These are phyloP conservation scores for Caloboletus firmus DNA, from an alignment of 1,284 basidiomycete genomes.

Conservation along the genomic window DNA sequence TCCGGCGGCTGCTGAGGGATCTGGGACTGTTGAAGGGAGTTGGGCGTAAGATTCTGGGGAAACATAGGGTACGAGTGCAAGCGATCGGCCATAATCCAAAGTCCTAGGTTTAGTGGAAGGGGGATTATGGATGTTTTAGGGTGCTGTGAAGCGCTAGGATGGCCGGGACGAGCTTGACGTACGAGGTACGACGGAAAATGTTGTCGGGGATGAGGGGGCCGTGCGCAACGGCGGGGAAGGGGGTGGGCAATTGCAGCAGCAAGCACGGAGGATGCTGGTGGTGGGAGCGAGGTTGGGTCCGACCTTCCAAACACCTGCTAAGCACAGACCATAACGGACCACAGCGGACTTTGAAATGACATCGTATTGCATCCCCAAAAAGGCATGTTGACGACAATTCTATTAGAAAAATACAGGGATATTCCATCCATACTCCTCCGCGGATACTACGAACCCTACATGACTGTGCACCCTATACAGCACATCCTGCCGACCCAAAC, in stretches of 20 bases:
- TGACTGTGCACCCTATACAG: neutral
- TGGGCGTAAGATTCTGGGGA: slow-evolving; percentile 45
- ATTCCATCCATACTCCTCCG: slow-evolving; percentile 10
- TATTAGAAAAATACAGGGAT: slow-evolving; percentile 23
- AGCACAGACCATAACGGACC: slow-evolving; percentile 40
- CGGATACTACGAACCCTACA: slow-evolving; percentile 4
- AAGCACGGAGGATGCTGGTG: slow-evolving; percentile 40
- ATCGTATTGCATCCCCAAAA: slow-evolving; percentile 21
- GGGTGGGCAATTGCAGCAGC: slow-evolving; percentile 19
- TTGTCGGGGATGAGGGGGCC: slow-evolving; percentile 15
- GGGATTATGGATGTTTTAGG: slow-evolving; percentile 28
- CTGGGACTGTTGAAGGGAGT: slow-evolving; percentile 48
- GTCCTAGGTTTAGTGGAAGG: slow-evolving; percentile 29
- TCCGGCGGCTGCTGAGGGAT: slow-evolving; percentile 42
- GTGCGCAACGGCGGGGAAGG: slow-evolving; percentile 25
- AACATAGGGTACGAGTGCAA: slow-evolving; percentile 51
- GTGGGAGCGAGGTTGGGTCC: slow-evolving; percentile 43
- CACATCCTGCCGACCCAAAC: neutral
- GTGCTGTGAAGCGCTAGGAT: slow-evolving; percentile 21
- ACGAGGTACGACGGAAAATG: slow-evolving; percentile 9
- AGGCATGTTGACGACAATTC: slow-evolving; percentile 10
- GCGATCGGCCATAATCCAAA: slow-evolving; percentile 61
- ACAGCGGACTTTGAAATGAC: slow-evolving; percentile 33
- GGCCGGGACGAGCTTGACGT: slow-evolving; percentile 22
- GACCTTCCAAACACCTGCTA: slow-evolving; percentile 41